Percentiles rank a stretch among this genome's conserved stretches.
Evolutionary conservation across 2,329 filamentous ascomycete genomes (phyloP).

Genomic region (Monilinia aucupariae): DNA sequence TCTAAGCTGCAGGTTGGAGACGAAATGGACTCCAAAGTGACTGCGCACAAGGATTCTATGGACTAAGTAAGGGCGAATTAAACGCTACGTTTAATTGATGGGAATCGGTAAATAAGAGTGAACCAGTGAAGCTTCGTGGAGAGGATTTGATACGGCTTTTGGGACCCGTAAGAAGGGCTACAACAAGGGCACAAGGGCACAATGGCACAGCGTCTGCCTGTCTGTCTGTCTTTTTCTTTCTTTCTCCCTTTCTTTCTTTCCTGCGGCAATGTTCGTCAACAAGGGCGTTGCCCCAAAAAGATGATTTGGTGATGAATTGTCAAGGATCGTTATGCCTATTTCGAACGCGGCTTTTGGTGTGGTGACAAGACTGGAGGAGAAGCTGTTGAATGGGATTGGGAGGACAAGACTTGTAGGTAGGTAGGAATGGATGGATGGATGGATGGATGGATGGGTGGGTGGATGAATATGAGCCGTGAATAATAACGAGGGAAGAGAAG

Average conservation of each 20-base stretch:
- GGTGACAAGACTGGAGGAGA: conserved; percentile 7
- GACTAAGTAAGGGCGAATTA: conserved; percentile 17
- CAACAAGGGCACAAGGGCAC: conserved; percentile 17
- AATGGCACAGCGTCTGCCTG: conserved; percentile 17
- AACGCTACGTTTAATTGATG: conserved; percentile 16
- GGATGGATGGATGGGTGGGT: not conserved
- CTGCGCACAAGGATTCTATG: conserved; percentile 19
- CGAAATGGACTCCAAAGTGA: conserved; percentile 18
- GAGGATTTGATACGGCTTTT: conserved; percentile 13
- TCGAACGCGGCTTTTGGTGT: conserved; percentile 13
- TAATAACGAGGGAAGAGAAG: not conserved
- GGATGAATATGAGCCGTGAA: not conserved
- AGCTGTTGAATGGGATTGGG: conserved; percentile 13
- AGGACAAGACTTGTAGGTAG: not conserved
- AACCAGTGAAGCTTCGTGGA: conserved; percentile 14
- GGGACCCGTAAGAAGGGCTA: conserved; percentile 15
- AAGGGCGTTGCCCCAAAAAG: conserved; percentile 13
- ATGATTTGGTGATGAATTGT: not conserved
- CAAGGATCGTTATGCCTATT: conserved; percentile 15
- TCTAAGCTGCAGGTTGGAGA: conserved; percentile 18
- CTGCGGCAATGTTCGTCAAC: conserved; percentile 17
- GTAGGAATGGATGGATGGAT: no score
- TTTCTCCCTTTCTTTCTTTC: conserved; percentile 8
- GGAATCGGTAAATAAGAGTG: conserved; percentile 12
- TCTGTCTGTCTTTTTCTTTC: no score